Evolutionary conservation across 176 grass and related monocot species (phyloP).

Genomic region (Phoenix roebelenii): DNA sequence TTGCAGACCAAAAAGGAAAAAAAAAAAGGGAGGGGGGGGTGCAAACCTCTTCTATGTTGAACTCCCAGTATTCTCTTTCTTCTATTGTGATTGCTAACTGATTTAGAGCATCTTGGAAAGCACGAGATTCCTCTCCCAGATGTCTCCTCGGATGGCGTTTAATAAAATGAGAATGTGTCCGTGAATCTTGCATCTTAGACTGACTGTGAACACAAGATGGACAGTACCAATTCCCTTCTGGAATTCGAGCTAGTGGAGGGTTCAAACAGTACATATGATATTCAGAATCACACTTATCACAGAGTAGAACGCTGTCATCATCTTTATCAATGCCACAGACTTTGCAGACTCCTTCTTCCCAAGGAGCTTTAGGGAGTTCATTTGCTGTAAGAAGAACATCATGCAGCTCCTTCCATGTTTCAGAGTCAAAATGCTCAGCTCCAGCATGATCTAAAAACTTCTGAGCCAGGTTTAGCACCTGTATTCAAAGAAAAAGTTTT

Average conservation of each 20-base stretch:
- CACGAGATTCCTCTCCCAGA: constrained; percentile 41
- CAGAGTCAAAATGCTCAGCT: constrained; percentile 29
- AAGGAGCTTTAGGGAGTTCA: constrained; percentile 76
- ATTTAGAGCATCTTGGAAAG: constrained; percentile 41
- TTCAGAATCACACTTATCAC: constrained; percentile 88
- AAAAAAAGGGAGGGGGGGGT: background rate
- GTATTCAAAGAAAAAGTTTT: background rate
- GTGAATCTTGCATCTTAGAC: constrained; percentile 26
- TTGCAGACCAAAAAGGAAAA: too few species aligned
- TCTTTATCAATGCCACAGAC: constrained; percentile 92
- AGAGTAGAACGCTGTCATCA: constrained; percentile 81
- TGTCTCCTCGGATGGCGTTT: constrained; percentile 36
- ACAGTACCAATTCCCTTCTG: constrained; percentile 92
- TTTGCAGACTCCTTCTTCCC: constrained; percentile 98
- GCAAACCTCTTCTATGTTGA: constrained; percentile 66
- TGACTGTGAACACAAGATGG: constrained; percentile 51
- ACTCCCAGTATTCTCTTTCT: constrained; percentile 91
- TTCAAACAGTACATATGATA: constrained; percentile 95
- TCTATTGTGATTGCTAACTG: constrained; percentile 60
- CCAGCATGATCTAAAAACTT: constrained; percentile 46
- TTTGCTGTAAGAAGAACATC: constrained; percentile 46
- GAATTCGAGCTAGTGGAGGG: constrained; percentile 83
- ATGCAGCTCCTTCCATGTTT: constrained; percentile 43
- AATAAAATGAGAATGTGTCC: constrained; percentile 20
- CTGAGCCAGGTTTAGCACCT: constrained; percentile 67